A percentile compares a stretch with the other conserved stretches of the same genome.
Conservation (phyloP, 345 rosid species). For the Toxicodendron radicans region DNA sequence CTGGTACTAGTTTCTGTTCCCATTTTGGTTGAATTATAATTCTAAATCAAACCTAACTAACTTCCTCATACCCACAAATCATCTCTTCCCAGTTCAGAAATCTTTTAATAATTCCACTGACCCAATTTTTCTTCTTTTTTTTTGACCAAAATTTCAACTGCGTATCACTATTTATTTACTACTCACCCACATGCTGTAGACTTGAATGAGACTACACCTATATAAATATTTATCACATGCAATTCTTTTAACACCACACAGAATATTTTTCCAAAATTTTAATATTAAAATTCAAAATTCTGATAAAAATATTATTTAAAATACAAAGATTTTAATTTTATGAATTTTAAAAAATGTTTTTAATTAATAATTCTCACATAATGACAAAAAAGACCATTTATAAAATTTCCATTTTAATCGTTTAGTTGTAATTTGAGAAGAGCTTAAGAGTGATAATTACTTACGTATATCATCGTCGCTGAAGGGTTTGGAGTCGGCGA, state of each 20-base stretch:
- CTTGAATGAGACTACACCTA: neutral
- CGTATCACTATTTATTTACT: neutral
- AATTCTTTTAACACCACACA: constrained; percentile 7
- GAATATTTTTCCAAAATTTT: neutral
- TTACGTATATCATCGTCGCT: constrained; percentile 91
- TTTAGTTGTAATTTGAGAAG: too few species aligned
- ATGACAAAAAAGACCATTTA: too few species aligned
- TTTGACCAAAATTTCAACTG: neutral
- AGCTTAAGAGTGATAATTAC: constrained; percentile 16
- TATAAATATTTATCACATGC: constrained; percentile 11
- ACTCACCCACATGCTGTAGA: neutral
- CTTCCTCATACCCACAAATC: neutral
- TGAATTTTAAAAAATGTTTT: too few species aligned
- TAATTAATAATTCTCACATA: too few species aligned
- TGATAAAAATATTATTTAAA: too few species aligned
- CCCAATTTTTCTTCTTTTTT: neutral
- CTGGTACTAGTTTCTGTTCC: neutral
- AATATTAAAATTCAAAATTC: too few species aligned
- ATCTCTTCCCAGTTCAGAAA: neutral
- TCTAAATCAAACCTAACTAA: neutral
- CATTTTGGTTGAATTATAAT: neutral
- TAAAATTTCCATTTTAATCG: too few species aligned
- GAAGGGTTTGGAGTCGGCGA: constrained; percentile 72
- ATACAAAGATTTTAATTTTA: too few species aligned
- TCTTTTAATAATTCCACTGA: too few species aligned